These are phyloP conservation scores for Lactifluus pinguis DNA, from an alignment of 768 basidiomycete species.

Conservation along the genomic window DNA sequence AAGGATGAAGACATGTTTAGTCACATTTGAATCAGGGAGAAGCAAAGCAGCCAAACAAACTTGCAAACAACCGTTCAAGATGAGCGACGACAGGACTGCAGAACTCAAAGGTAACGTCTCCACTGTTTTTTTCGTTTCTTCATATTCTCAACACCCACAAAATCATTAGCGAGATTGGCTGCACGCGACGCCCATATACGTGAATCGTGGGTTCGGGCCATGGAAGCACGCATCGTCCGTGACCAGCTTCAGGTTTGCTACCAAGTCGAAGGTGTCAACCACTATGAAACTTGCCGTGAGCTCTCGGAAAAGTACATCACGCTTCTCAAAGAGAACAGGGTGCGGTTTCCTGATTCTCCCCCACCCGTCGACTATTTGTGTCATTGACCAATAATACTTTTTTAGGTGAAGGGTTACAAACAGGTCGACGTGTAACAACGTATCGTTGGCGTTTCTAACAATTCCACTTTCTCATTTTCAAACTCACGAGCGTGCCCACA, in stretches of 20 bases:
- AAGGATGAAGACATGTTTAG: conserved; percentile 28
- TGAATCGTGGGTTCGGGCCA: conserved; percentile 90
- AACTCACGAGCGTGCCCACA: not conserved
- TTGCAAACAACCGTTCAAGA: conserved; percentile 25
- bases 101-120: conserved; percentile 41
- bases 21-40: too few relatives aligned
- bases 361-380: not conserved
- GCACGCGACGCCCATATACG: conserved; percentile 70
- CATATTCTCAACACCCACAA: too few relatives aligned
- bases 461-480: too few relatives aligned
- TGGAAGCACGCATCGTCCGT: conserved; percentile 85
- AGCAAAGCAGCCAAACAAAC: not conserved
- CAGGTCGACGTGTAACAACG: conserved; percentile 47
- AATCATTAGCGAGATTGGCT: conserved; percentile 44
- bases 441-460: too few relatives aligned
- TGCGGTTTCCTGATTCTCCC: conserved; percentile 30
- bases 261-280: conserved; percentile 83
- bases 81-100: conserved; percentile 30
- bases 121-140: too few relatives aligned
- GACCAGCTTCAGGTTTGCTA: conserved; percentile 89
- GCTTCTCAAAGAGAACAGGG: conserved; percentile 75
- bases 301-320: conserved; percentile 71
- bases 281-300: conserved; percentile 83
- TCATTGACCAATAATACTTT: not conserved
- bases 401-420: conserved; percentile 83